phyloP scores from a whole-genome alignment of 805 yeast species.

The Teunomyces atbi region DNA sequence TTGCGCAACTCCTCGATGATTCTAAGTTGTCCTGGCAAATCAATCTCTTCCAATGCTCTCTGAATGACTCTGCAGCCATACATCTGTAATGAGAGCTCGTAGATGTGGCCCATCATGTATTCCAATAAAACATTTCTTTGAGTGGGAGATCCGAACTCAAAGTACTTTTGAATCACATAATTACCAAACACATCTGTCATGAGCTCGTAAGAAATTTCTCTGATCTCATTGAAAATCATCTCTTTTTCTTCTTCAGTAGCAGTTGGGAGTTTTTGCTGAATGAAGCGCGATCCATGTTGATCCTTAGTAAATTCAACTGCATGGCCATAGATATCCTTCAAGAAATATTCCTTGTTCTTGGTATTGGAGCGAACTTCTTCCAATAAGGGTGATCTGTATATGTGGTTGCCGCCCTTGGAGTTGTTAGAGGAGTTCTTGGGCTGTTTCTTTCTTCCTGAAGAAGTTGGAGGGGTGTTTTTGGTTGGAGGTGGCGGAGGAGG shows the following conservation, averaged over 20 bases:
- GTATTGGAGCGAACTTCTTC: conserved; percentile 78
- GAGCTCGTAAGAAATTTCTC: conserved; percentile 68
- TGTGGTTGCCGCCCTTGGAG: conserved; percentile 38
- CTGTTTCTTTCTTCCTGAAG: conserved; percentile 8
- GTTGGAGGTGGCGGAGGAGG: conserved; percentile 16
- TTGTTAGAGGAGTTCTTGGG: not conserved
- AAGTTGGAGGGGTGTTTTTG: not conserved
- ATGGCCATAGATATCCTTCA: conserved; percentile 79
- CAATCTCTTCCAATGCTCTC: conserved; percentile 77
- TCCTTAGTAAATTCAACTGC: conserved; percentile 91
- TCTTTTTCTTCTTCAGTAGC: conserved; percentile 72
- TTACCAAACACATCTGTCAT: conserved; percentile 98
- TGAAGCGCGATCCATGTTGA: conserved; percentile 96
- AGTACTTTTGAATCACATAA: conserved; percentile 91
- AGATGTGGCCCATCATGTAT: conserved; percentile 71
- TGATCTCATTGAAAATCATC: conserved; percentile 77
- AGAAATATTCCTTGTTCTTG: conserved; percentile 54
- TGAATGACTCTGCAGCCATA: conserved; percentile 98
- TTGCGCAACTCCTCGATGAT: conserved; percentile 70
- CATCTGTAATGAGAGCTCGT: conserved; percentile 84
- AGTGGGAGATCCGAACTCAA: conserved; percentile 72
- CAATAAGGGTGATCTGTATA: conserved; percentile 72
- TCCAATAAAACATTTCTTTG: conserved; percentile 70
- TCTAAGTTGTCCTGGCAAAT: conserved; percentile 58
- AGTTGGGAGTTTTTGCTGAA: conserved; percentile 78